phyloP scores from a whole-genome alignment of 2,329 filamentous ascomycete genomes.

The Lachnellula cervina region DNA sequence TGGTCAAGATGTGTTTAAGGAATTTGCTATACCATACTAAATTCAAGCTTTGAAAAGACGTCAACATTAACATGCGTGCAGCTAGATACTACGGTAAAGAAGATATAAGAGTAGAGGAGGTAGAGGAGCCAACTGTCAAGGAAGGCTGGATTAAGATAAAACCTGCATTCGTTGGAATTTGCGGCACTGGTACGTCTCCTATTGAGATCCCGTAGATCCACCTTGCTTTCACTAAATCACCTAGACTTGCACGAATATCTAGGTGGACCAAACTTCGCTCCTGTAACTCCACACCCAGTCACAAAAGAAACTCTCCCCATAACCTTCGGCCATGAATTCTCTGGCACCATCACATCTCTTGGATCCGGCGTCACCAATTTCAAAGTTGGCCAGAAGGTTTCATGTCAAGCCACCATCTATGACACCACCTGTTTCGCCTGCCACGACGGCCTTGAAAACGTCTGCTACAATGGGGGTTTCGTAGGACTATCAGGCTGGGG shows the following conservation, averaged over 20 bases:
- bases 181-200: constrained; percentile 36
- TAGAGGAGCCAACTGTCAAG: constrained; percentile 42
- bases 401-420: constrained; percentile 55
- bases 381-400: constrained; percentile 51
- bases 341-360: constrained; percentile 54
- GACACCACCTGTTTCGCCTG: constrained; percentile 55
- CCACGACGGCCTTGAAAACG: constrained; percentile 47
- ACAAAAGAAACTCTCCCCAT: constrained; percentile 54
- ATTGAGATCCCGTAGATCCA: background rate
- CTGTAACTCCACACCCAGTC: constrained; percentile 49
- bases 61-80: constrained; percentile 41
- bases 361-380: constrained; percentile 45
- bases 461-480: constrained; percentile 52
- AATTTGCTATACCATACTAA: too few relatives aligned
- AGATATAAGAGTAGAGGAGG: constrained; percentile 50
- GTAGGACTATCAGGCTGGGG: constrained; percentile 42
- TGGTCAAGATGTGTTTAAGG: too few relatives aligned
- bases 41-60: background rate
- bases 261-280: constrained; percentile 43
- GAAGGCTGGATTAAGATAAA: constrained; percentile 47
- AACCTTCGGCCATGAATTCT: constrained; percentile 62
- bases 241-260: constrained; percentile 49
- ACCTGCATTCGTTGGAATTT: constrained; percentile 48
- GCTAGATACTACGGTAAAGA: constrained; percentile 50
- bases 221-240: background rate